Percentiles rank a stretch among this genome's conserved stretches.
Evolutionary conservation across 2,329 filamentous ascomycete genomes (phyloP).

Genomic region (Penicillium sp.): DNA sequence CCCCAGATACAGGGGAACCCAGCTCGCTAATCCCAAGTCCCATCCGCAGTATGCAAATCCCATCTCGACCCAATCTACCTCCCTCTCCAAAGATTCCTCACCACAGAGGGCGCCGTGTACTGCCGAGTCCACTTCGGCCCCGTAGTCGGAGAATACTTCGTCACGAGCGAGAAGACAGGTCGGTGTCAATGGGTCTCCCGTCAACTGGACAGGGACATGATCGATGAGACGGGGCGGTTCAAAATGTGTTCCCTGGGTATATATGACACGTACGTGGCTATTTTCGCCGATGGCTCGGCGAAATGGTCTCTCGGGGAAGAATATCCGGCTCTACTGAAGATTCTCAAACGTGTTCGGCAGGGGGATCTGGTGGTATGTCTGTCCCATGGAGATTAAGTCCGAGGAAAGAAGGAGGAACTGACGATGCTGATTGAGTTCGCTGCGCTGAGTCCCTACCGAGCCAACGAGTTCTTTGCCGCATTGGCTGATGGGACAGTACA

Average conservation of each 20-base stretch:
- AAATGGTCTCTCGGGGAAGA: background rate
- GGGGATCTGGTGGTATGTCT: constrained; percentile 6
- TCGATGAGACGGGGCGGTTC: background rate
- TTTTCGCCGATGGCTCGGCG: constrained; percentile 2
- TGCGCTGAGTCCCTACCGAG: constrained; percentile 3
- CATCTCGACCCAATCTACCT: background rate
- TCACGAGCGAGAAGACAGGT: background rate
- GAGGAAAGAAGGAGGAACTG: background rate
- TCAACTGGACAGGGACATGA: background rate
- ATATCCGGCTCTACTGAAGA: constrained; percentile 1
- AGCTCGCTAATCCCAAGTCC: background rate
- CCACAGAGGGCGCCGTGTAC: background rate
- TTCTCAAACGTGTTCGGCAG: background rate
- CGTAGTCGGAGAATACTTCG: background rate
- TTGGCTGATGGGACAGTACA: constrained; percentile 7
- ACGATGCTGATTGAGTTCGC: background rate
- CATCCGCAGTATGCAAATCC: background rate
- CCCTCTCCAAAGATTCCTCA: background rate
- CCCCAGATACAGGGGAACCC: background rate
- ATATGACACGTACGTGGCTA: constrained; percentile 1
- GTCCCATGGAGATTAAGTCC: too few species aligned
- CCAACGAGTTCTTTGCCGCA: constrained; percentile 7
- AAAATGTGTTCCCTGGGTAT: constrained; percentile 2
- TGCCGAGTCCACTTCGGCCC: constrained; percentile 1
- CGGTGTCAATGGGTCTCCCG: background rate